Evolutionary conservation across 257 asterid species (phyloP).

Genomic region (Solanum habrochaites): DNA sequence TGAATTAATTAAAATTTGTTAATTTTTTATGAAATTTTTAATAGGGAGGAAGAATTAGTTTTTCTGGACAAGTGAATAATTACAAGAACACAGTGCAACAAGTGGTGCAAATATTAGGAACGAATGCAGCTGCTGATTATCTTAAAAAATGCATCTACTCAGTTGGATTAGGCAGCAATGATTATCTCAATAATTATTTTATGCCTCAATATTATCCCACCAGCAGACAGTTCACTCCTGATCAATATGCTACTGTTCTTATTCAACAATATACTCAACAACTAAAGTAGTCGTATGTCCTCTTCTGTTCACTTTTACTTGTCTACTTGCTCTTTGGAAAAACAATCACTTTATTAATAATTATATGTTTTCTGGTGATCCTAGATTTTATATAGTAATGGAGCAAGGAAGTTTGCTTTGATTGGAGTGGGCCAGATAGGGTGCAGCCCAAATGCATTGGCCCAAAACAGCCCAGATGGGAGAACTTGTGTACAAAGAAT

Average conservation of each 20-base stretch:
- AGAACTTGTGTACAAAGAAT: constrained; percentile 7
- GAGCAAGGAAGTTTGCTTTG: constrained; percentile 20
- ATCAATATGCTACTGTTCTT: constrained; percentile 30
- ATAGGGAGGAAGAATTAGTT: constrained; percentile 3
- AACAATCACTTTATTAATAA: too few species aligned
- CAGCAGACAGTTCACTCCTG: constrained; percentile 11
- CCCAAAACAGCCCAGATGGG: constrained; percentile 13
- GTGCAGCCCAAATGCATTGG: constrained; percentile 17
- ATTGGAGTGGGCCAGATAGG: constrained; percentile 17
- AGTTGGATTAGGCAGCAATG: constrained; percentile 18
- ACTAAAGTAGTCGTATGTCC: neutral
- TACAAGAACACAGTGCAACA: neutral
- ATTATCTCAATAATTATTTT: constrained; percentile 20
- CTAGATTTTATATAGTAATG: constrained; percentile 9
- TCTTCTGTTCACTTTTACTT: neutral
- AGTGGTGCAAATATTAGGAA: neutral
- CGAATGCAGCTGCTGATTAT: neutral
- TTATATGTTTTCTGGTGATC: neutral
- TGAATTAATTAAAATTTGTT: neutral
- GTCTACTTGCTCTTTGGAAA: neutral
- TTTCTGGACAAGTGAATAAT: constrained; percentile 4
- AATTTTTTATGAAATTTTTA: neutral
- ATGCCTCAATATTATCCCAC: constrained; percentile 1
- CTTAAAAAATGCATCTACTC: constrained; percentile 5
- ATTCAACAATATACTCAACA: constrained; percentile 38